phyloP scores from a whole-genome alignment of 139 green algal genomes.

The Coelastrella sp. region DNA sequence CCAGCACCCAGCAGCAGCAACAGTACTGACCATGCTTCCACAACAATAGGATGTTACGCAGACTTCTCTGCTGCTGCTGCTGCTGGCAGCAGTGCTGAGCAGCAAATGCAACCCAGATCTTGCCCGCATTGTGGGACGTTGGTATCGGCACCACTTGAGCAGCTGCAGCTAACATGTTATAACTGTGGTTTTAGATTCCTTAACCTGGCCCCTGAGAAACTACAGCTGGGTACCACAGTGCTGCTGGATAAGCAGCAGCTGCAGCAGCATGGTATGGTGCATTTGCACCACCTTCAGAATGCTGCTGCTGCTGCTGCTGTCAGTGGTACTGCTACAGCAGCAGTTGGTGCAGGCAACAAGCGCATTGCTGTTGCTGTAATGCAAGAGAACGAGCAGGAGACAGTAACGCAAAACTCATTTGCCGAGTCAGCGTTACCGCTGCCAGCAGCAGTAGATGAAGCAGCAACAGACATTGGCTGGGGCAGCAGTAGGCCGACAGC shows the following conservation, averaged over 20 bases:
- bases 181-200: slow-evolving; percentile 62
- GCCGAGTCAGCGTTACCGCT: no score
- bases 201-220: slow-evolving; percentile 66
- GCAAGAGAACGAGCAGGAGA: background rate
- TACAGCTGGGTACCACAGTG: slow-evolving; percentile 61
- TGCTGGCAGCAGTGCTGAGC: background rate
- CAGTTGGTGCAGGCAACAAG: background rate
- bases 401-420: background rate
- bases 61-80: no score
- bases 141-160: background rate
- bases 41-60: background rate
- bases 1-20: background rate
- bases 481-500: slow-evolving; percentile 9
- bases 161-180: slow-evolving; percentile 52
- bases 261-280: background rate
- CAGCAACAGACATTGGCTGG: background rate
- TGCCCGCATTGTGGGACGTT: slow-evolving; percentile 66
- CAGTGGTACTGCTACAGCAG: slow-evolving; percentile 20
- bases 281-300: no score
- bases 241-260: slow-evolving; percentile 45
- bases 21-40: background rate
- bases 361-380: background rate
- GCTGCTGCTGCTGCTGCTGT: no score
- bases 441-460: no score
- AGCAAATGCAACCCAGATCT: slow-evolving; percentile 15